Evolutionary conservation across 2,329 filamentous ascomycete species (phyloP).

Genomic region (Bipolaris zeicola): DNA sequence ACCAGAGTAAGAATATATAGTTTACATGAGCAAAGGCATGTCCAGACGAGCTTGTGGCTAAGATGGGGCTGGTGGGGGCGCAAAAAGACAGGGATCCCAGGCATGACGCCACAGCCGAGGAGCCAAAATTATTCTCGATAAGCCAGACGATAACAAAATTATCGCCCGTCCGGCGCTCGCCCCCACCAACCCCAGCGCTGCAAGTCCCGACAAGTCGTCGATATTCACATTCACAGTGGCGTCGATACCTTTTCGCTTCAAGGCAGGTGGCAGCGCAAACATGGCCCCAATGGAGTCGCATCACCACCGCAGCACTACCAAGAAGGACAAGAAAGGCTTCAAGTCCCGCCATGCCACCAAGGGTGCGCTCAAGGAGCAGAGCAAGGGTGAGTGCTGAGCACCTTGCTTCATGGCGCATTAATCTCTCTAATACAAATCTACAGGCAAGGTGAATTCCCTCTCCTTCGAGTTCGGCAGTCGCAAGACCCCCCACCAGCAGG

Average conservation of each 20-base stretch:
- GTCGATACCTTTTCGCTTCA: conserved; percentile 77
- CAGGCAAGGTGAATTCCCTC: conserved; percentile 73
- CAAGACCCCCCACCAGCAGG: conserved; percentile 91
- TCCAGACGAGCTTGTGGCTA: background rate
- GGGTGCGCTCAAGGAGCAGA: conserved; percentile 78
- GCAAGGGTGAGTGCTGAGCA: conserved; percentile 68
- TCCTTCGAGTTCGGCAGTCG: conserved; percentile 70
- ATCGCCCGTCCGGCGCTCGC: conserved; percentile 29
- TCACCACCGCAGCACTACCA: conserved; percentile 92
- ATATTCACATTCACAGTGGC: conserved; percentile 37
- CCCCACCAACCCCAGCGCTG: conserved; percentile 14
- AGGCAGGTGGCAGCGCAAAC: conserved; percentile 66
- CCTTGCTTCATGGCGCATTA: background rate
- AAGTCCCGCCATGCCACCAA: conserved; percentile 93
- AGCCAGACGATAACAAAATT: conserved; percentile 27
- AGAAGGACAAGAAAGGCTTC: conserved; percentile 84
- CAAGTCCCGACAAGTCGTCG: conserved; percentile 13
- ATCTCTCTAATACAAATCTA: conserved; percentile 22
- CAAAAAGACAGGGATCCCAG: background rate
- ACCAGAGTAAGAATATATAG: too few species aligned
- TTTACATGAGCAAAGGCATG: background rate
- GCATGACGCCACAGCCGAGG: conserved; percentile 29
- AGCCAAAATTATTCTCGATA: conserved; percentile 18
- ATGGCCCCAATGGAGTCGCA: conserved; percentile 77
- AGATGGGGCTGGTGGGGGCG: background rate